phyloP scores from a whole-genome alignment of 805 yeast species.

The Scheffersomyces spartinae region DNA sequence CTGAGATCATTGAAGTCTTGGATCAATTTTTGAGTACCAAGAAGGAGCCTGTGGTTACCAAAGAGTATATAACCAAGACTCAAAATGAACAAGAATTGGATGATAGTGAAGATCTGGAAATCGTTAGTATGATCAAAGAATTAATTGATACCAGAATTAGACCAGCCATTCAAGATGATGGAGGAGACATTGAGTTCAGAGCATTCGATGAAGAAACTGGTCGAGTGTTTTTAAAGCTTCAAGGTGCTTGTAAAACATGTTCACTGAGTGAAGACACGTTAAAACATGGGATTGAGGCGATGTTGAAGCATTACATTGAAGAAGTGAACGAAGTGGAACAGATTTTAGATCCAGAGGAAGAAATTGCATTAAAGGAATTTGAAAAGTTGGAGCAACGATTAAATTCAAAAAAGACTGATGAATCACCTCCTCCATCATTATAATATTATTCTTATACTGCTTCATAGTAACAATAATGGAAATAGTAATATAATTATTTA shows the following conservation, averaged over 20 bases:
- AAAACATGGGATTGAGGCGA: conserved; percentile 92
- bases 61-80: conserved; percentile 26
- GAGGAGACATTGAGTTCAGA: conserved; percentile 89
- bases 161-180: conserved; percentile 98
- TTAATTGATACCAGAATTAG: conserved; percentile 87
- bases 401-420: conserved; percentile 8
- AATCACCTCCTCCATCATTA: conserved; percentile 17
- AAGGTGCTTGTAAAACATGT: conserved; percentile 95
- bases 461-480: too few relatives aligned
- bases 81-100: conserved; percentile 46
- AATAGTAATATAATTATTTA: neutral
- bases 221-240: conserved; percentile 74
- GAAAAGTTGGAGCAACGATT: conserved; percentile 62
- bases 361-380: conserved; percentile 71
- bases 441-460: too few relatives aligned
- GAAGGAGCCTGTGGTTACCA: conserved; percentile 28
- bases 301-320: conserved; percentile 94
- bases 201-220: conserved; percentile 83
- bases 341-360: conserved; percentile 65
- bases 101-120: conserved; percentile 46
- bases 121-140: conserved; percentile 83
- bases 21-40: conserved; percentile 31
- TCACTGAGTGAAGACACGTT: conserved; percentile 84
- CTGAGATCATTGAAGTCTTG: conserved; percentile 56
- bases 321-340: conserved; percentile 87